Evolutionary conservation across 805 yeast species (phyloP).

Genomic region (Saturnispora zaruensis): DNA sequence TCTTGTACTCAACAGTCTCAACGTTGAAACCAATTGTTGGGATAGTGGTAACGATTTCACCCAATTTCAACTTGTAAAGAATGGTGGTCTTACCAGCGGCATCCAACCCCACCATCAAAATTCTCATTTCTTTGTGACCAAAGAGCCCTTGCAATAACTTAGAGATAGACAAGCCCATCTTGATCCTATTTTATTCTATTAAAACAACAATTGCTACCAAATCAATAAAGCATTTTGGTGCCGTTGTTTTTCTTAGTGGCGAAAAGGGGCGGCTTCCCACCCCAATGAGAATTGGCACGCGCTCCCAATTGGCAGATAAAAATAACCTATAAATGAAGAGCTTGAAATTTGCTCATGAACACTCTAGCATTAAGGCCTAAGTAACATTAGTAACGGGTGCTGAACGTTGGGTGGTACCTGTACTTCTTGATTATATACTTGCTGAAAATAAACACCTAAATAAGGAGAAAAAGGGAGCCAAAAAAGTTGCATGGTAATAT

Average conservation of each 20-base stretch:
- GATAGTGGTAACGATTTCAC: slow-evolving; percentile 92
- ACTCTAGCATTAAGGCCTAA: not conserved
- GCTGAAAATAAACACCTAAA: no score
- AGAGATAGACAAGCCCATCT: slow-evolving; percentile 94
- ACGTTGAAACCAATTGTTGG: slow-evolving; percentile 98
- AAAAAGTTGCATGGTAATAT: no score
- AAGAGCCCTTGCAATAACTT: slow-evolving; percentile 90
- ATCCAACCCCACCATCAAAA: slow-evolving; percentile 95
- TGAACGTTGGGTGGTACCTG: no score
- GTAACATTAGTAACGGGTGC: no score
- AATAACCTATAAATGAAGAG: not conserved
- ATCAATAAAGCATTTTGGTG: not conserved
- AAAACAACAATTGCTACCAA: not conserved
- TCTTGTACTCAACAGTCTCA: slow-evolving; percentile 94
- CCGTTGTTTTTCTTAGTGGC: slow-evolving; percentile 4
- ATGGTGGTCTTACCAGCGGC: slow-evolving; percentile 99
- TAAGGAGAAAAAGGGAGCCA: no score
- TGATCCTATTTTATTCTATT: not conserved
- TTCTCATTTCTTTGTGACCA: slow-evolving; percentile 97
- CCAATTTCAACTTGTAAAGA: slow-evolving; percentile 86
- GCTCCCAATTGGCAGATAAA: slow-evolving; percentile 7
- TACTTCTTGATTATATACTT: no score
- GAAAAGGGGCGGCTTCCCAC: slow-evolving; percentile 5
- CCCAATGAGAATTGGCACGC: slow-evolving; percentile 5
- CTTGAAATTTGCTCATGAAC: not conserved